A percentile compares a stretch with the other conserved stretches of the same genome.
phyloP scores from a whole-genome alignment of 2,329 filamentous ascomycete genomes.

The Pseudocercospora crystallina region DNA sequence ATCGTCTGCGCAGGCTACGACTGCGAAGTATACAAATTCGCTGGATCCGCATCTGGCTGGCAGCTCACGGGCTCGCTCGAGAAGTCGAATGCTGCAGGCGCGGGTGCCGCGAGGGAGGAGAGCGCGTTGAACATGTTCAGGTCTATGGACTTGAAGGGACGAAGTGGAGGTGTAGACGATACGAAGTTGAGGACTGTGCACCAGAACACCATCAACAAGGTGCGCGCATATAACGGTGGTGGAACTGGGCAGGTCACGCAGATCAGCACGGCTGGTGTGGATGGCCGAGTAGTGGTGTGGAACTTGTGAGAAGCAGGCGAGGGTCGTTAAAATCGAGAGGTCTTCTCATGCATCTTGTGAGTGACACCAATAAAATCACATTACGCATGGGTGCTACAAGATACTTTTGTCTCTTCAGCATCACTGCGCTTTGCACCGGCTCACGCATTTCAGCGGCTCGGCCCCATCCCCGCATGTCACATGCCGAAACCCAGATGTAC shows the following conservation, averaged over 20 bases:
- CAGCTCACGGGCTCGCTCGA: slow-evolving; percentile 79
- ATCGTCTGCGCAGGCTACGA: slow-evolving; percentile 93
- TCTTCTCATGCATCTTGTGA: no score
- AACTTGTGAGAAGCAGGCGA: slow-evolving; percentile 36
- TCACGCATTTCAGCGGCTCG: no score
- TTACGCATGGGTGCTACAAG: no score
- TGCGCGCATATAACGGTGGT: slow-evolving; percentile 71
- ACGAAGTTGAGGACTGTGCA: slow-evolving; percentile 93
- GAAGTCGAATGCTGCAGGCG: slow-evolving; percentile 47
- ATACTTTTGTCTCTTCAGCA: no score
- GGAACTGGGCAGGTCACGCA: slow-evolving; percentile 58
- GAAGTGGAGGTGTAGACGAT: slow-evolving; percentile 72
- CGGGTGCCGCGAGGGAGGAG: slow-evolving; percentile 67
- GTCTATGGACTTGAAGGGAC: slow-evolving; percentile 98
- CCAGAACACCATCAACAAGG: slow-evolving; percentile 90
- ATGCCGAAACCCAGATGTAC: no score
- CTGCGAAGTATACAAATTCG: slow-evolving; percentile 85
- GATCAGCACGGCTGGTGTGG: slow-evolving; percentile 67
- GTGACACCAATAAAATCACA: no score
- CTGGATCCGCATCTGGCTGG: slow-evolving; percentile 78
- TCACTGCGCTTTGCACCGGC: no score
- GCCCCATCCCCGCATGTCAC: no score
- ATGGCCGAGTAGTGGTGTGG: slow-evolving; percentile 51
- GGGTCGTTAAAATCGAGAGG: background rate
- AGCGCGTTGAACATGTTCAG: slow-evolving; percentile 96